Evolutionary conservation across 176 grass and related monocot species (phyloP).

Genomic region (Coix lacrymajobi): DNA sequence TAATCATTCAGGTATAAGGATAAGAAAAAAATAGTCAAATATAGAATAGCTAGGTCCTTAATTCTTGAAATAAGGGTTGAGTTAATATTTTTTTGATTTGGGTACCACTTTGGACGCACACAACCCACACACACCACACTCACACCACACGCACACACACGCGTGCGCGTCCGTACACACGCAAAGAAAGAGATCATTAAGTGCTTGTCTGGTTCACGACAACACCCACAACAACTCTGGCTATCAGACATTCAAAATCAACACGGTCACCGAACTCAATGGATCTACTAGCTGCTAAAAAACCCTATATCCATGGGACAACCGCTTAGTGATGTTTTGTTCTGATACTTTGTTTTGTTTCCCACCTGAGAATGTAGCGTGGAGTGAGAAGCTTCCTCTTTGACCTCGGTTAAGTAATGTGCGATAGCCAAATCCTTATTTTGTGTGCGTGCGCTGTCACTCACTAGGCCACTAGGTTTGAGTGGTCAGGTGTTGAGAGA

Average conservation of each 20-base stretch:
- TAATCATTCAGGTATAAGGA: not conserved
- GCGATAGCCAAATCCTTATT: not conserved
- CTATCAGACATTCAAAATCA: not conserved
- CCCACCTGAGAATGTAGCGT: not conserved
- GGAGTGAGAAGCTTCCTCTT: not conserved
- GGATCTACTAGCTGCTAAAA: not conserved
- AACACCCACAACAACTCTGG: no score
- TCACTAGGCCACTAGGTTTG: not conserved
- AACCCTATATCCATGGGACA: not conserved
- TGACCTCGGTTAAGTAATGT: not conserved
- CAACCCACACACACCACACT: no score
- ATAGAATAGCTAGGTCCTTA: not conserved
- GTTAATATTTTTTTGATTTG: no score
- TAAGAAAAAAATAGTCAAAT: not conserved
- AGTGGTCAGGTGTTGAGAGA: not conserved
- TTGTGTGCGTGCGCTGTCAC: not conserved
- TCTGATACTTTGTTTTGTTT: not conserved
- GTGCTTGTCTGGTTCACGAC: no score
- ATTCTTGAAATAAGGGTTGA: no score
- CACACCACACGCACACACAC: no score
- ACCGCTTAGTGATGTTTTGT: not conserved
- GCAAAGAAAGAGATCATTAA: no score
- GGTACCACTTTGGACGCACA: no score
- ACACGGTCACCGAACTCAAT: not conserved
- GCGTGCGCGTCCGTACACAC: no score